Percentiles rank a stretch among this genome's conserved stretches.
Evolutionary conservation across 306 rosid genomes (phyloP).

Genomic region (Cicer cuneatum): DNA sequence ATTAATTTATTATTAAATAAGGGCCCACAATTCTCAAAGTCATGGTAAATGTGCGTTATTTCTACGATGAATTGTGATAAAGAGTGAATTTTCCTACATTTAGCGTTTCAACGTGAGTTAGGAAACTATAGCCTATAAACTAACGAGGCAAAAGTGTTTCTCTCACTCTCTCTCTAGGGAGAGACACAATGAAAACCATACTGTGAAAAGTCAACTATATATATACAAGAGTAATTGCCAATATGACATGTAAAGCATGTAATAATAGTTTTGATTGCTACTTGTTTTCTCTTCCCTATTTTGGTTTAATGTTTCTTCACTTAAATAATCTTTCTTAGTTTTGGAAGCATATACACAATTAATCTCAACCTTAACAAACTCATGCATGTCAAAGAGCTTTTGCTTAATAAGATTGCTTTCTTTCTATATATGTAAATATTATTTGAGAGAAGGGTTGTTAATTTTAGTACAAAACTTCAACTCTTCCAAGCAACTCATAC

Average conservation of each 20-base stretch:
- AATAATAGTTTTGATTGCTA: neutral
- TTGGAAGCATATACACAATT: neutral
- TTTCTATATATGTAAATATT: neutral
- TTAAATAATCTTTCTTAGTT: conserved; percentile 10
- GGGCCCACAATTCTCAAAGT: conserved; percentile 7
- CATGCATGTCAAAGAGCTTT: neutral
- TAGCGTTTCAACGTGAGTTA: conserved; percentile 9
- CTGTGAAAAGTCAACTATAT: too few species aligned
- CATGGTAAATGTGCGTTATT: conserved; percentile 7
- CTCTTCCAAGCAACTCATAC: neutral
- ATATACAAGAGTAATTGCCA: neutral
- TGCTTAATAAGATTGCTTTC: neutral
- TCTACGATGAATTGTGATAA: neutral
- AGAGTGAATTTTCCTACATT: conserved; percentile 27
- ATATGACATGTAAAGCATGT: conserved; percentile 1
- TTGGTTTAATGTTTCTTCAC: neutral
- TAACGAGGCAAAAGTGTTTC: neutral
- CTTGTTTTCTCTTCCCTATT: conserved; percentile 3
- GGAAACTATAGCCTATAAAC: conserved; percentile 11
- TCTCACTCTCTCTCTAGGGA: conserved; percentile 21
- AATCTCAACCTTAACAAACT: conserved; percentile 9
- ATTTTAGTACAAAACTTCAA: neutral
- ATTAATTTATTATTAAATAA: neutral
- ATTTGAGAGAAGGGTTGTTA: neutral
- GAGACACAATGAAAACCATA: neutral